A percentile compares a stretch with the other conserved stretches of the same genome.
phyloP scores from a whole-genome alignment of 1,139 yeast species.

The Scheffersomyces stambukii region DNA sequence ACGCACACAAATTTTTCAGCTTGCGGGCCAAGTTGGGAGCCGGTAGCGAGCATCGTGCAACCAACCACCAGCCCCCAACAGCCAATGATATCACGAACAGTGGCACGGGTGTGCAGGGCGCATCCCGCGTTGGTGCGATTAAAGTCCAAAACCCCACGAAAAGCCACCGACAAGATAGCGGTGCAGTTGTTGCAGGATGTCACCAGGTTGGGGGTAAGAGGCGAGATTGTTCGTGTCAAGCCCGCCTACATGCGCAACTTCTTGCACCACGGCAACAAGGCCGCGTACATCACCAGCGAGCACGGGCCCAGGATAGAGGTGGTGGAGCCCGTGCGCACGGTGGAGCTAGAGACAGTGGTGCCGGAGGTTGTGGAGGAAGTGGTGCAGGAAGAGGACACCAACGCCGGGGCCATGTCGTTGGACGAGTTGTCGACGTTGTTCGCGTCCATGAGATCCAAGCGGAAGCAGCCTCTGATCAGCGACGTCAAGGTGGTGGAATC shows the following conservation, averaged over 20 bases:
- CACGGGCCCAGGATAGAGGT: constrained; percentile 61
- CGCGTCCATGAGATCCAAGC: constrained; percentile 22
- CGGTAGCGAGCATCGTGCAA: too few species aligned
- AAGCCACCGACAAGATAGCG: constrained; percentile 8
- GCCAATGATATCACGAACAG: too few species aligned
- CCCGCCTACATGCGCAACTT: constrained; percentile 82
- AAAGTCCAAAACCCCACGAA: neutral
- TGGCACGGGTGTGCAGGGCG: too few species aligned
- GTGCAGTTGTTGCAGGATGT: constrained; percentile 73
- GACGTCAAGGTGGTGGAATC: too few species aligned
- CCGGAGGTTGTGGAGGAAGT: constrained; percentile 10
- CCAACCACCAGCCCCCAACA: too few species aligned
- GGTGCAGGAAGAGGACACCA: constrained; percentile 6
- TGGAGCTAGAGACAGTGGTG: constrained; percentile 6
- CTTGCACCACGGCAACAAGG: constrained; percentile 68
- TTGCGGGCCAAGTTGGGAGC: too few species aligned
- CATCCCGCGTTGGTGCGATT: neutral
- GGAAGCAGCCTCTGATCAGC: constrained; percentile 3
- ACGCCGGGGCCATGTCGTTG: constrained; percentile 28
- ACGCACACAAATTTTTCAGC: too few species aligned
- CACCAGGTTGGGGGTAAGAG: constrained; percentile 56
- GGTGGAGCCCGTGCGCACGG: constrained; percentile 27
- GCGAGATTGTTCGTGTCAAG: constrained; percentile 72
- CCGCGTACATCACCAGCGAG: constrained; percentile 57
- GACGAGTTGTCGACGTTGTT: constrained; percentile 38